Evolutionary conservation across 1,139 yeast genomes (phyloP), one percentile per base, ranked within the genome.

Genomic region (Kodamaea alishanica): DNA sequence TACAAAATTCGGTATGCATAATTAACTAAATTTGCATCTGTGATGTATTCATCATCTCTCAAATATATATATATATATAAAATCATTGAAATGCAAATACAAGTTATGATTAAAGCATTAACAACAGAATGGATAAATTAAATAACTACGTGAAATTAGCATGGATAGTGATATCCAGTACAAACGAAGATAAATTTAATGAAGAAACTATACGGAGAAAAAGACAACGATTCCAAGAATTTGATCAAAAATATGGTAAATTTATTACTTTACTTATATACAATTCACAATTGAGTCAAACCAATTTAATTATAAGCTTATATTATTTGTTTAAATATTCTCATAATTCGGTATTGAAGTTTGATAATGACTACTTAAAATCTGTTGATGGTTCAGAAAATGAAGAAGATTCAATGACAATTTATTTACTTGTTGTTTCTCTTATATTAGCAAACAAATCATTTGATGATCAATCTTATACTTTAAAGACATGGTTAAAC

Each of bases 391-490:
- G 38, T 9, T 35, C 35, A 8, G 50, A 45, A 15, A 34, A 42
- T 23, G 60, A 51, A 28, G 51, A 50, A 30, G 49, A 51, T 25
- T 38, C 47, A 22, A 47, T 65, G 38, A 47, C 52, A 5, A 57
- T 56, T 29, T 63, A 66, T 45, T 38, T 63, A 29, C 52, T 67
- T 4, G 44, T 61, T 38, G 55, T 64, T 11, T 58, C 76, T 15
- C 57, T 75, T 34, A 60, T 75, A 38, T 54, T 75, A 12, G 60
- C 78, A 28, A 75, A 75, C 53, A 75, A 75, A 52, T 59, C 70
- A 10, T 64, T 59, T 42, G 77, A 75, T 51, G 81, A 75, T 48
- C 76, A 73, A 40, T 69, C 75, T 35, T 75, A 74, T 46, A 73
- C 79, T 1, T 58, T 74, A 45, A 74, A 74, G 46, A 75, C 80